Evolutionary conservation across 2,329 filamentous ascomycete species (phyloP).

Genomic region (Verticillium tricorpus): DNA sequence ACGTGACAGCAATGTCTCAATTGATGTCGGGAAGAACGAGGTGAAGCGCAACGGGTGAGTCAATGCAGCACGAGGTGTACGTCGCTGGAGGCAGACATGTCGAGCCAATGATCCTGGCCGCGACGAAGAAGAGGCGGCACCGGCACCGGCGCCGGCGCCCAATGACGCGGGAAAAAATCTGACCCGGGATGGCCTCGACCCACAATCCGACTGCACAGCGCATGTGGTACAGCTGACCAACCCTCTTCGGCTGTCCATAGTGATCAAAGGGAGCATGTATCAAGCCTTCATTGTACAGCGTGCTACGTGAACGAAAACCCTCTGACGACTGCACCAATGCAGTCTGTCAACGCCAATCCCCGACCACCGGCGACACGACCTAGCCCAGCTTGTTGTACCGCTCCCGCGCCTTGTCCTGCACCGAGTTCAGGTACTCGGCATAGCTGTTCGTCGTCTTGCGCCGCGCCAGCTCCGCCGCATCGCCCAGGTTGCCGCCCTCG

Average conservation of each 20-base stretch:
- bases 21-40: neutral
- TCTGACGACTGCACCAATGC: too few species aligned
- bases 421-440: slow-evolving; percentile 58
- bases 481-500: slow-evolving; percentile 63
- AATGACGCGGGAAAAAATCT: neutral
- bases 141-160: neutral
- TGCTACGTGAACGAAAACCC: too few species aligned
- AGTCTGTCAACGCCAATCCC: too few species aligned
- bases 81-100: neutral
- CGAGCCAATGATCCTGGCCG: neutral
- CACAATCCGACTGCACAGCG: neutral
- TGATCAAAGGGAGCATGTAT: too few species aligned
- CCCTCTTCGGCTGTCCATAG: too few species aligned
- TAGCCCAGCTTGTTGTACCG: slow-evolving; percentile 53
- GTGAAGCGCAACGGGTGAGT: neutral
- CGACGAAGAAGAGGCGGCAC: neutral
- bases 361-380: neutral
- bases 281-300: too few species aligned
- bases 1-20: neutral
- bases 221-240: too few species aligned
- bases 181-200: neutral
- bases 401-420: slow-evolving; percentile 62
- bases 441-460: slow-evolving; percentile 57
- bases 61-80: neutral
- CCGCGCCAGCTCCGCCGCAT: slow-evolving; percentile 60